These are phyloP conservation scores for Kwoniella bestiolae DNA, from an alignment of 768 basidiomycete species.

Conservation along the genomic window DNA sequence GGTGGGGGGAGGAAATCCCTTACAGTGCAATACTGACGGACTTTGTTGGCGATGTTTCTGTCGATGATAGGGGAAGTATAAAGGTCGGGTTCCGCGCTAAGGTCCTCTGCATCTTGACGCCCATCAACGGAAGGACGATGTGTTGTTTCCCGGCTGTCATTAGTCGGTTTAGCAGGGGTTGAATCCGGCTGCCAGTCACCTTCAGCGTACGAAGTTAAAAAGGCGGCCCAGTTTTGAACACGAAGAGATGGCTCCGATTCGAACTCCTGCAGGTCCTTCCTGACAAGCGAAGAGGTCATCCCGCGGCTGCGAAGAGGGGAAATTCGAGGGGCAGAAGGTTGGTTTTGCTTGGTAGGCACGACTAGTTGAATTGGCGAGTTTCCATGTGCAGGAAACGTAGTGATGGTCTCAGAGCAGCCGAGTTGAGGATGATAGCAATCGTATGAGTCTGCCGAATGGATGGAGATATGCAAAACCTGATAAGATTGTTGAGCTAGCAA, in stretches of 20 bases:
- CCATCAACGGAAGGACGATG: neutral
- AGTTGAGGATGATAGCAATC: too few relatives aligned
- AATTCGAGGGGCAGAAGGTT: too few relatives aligned
- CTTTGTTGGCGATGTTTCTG: neutral
- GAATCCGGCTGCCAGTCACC: neutral
- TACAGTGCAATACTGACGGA: neutral
- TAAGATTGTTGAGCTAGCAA: too few relatives aligned
- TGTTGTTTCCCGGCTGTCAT: neutral
- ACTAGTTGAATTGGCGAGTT: too few relatives aligned
- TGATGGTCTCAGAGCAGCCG: too few relatives aligned
- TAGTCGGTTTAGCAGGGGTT: neutral
- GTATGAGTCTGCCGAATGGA: too few relatives aligned
- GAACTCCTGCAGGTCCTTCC: too few relatives aligned
- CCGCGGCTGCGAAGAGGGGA: too few relatives aligned
- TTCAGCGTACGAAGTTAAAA: neutral
- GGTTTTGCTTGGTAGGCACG: too few relatives aligned
- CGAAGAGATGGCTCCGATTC: neutral
- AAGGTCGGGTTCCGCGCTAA: neutral
- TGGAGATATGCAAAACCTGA: too few relatives aligned
- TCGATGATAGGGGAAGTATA: slow-evolving; percentile 7
- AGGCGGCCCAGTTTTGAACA: slow-evolving; percentile 4
- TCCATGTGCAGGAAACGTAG: too few relatives aligned
- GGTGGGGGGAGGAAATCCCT: slow-evolving; percentile 41
- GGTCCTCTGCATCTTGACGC: neutral
- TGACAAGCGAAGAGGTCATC: too few relatives aligned